A percentile compares a stretch with the other conserved stretches of the same genome.
phyloP scores from a whole-genome alignment of 306 rosid genomes.

The Crotalaria pallida region DNA sequence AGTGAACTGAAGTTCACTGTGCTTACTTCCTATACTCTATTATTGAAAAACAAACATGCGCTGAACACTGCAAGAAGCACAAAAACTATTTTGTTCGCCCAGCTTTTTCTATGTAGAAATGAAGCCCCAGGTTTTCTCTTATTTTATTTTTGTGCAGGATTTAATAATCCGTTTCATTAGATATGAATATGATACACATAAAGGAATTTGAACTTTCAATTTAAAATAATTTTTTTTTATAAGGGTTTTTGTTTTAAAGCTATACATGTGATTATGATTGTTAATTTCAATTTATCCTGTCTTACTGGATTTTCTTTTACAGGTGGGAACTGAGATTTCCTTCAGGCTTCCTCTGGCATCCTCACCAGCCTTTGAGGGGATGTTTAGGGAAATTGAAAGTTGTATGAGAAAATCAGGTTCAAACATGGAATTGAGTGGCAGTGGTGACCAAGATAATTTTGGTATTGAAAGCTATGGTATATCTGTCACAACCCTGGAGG shows the following conservation, averaged over 20 bases:
- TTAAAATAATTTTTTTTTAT: neutral
- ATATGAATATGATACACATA: neutral
- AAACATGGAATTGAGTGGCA: slow-evolving; percentile 29
- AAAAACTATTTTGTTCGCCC: neutral
- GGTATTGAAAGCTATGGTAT: slow-evolving; percentile 96
- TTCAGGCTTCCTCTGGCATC: slow-evolving; percentile 96
- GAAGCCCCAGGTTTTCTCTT: neutral
- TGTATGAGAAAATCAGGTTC: slow-evolving; percentile 53
- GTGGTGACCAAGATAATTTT: slow-evolving; percentile 40
- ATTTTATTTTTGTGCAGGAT: slow-evolving; percentile 8
- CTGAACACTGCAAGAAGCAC: too few relatives aligned
- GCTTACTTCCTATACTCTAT: too few relatives aligned
- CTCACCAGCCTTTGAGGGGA: slow-evolving; percentile 70
- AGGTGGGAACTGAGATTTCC: slow-evolving; percentile 99
- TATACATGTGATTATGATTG: neutral
- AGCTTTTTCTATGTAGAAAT: neutral
- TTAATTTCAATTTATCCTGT: slow-evolving; percentile 19
- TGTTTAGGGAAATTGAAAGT: slow-evolving; percentile 96
- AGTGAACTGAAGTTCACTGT: too few relatives aligned
- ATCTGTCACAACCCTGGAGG: slow-evolving; percentile 96
- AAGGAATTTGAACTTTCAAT: neutral
- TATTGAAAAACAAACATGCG: too few relatives aligned
- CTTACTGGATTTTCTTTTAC: slow-evolving; percentile 27
- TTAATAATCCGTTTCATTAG: slow-evolving; percentile 13
- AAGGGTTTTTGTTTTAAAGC: neutral